Conservation (phyloP, 2,329 filamentous ascomycete species). For the Dothideomycetes sp. region DNA sequence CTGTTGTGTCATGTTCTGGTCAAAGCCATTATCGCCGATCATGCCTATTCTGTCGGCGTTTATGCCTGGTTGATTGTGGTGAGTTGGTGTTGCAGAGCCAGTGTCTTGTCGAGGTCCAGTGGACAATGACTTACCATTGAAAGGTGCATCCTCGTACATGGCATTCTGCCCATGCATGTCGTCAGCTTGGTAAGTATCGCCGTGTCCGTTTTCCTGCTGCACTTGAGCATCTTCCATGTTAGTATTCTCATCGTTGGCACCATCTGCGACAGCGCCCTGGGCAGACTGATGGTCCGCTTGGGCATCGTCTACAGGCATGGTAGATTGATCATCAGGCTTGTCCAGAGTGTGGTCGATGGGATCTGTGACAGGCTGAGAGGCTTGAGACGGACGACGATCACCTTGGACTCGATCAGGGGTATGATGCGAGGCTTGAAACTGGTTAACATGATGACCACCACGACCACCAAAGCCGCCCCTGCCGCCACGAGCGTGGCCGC, state of each 20-base stretch:
- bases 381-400: slow-evolving; percentile 3
- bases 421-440: slow-evolving; percentile 4
- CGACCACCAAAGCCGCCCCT: slow-evolving; percentile 19
- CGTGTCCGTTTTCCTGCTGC: neutral
- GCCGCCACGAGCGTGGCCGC: slow-evolving; percentile 31
- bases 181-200: neutral
- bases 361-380: neutral
- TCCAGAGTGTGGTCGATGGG: slow-evolving; percentile 2
- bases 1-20: slow-evolving; percentile 1
- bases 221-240: slow-evolving; percentile 1
- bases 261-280: slow-evolving; percentile 2
- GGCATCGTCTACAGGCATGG: neutral
- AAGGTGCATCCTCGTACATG: neutral
- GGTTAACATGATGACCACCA: slow-evolving; percentile 16
- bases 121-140: slow-evolving; percentile 3
- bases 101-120: too few species aligned
- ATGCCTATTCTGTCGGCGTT: slow-evolving; percentile 4
- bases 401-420: slow-evolving; percentile 2
- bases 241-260: slow-evolving; percentile 3
- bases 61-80: neutral
- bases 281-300: neutral
- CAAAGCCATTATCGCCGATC: slow-evolving; percentile 4
- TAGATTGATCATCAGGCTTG: slow-evolving; percentile 5
- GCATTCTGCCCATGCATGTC: slow-evolving; percentile 3
- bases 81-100: neutral